Base-by-base conservation (phyloP, 331 rosid genomes). In the Malus hybrid region DNA sequence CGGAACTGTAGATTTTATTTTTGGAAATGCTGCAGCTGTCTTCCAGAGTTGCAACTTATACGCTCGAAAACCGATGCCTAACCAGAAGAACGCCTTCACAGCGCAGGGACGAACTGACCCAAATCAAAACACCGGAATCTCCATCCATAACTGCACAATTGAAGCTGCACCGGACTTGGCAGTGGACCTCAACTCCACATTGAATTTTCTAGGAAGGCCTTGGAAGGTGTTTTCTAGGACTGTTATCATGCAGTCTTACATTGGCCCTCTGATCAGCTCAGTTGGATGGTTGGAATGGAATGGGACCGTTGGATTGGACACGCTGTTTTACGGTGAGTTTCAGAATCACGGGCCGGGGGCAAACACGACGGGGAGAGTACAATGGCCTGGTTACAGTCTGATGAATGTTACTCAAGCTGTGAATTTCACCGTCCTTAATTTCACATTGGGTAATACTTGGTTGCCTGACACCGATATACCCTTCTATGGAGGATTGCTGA, bases 251-350 rank as follows among this genome's bases (percentile, higher is more conserved):
- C 88, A 92, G 61, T 92, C 93, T 11, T 92, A 88, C 59, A 88
- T 90, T 57, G 92, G 96, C 31, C 73, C 66, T 44, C 27, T 92
- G 10, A 85, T 92, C 71, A 27, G 48, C 11, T 86, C 90, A 10
- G 48, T 10, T 63, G 97, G 97, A 13, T 92, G 93, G 93, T 57
- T 92, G 82, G 97, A 87, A 59, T 92, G 97, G 97, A 87, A 92
- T 79, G 97, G 92, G 11, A 92, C 89, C 0, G 29, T 64, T 34
- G 93, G 93, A 7, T 22, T 90, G 54, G 90, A 85, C 57, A 90
- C 97, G 0, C 81, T 90, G 0, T 90, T 82, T 67, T 92, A 88
- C 68, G 96, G 97, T 7, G 97, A 92, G 80, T 92, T 76, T 70
- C 50, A 84, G 24, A 90, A 90, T 75, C 48, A 54, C 77, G 96